These are phyloP conservation scores for Aphanomyces astaci DNA, from an alignment of 352 stramenopile genomes.

Conservation along the genomic window DNA sequence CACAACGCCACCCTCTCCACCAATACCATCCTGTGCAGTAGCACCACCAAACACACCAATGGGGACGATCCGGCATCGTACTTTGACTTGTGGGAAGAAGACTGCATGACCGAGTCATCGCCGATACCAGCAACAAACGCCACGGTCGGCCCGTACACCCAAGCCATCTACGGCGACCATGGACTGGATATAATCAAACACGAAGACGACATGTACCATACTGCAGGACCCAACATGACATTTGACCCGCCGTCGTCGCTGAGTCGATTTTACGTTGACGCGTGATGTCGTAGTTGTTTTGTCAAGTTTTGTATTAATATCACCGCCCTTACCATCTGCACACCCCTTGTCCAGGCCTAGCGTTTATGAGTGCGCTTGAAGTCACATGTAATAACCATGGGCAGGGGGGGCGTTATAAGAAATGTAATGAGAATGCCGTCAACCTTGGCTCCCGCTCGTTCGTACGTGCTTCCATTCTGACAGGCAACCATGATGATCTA, in stretches of 20 bases:
- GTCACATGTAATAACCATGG: too few species aligned
- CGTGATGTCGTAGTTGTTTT: not conserved
- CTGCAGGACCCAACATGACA: too few species aligned
- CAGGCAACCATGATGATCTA: too few species aligned
- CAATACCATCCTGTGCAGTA: too few species aligned
- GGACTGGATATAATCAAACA: not conserved
- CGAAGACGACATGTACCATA: slow-evolving; percentile 9
- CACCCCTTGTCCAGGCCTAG: too few species aligned
- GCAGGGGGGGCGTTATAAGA: too few species aligned
- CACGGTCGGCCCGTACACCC: not conserved
- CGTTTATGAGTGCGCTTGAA: too few species aligned
- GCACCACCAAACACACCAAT: not conserved
- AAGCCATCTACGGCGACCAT: not conserved
- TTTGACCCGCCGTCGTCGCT: not conserved
- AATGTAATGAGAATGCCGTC: too few species aligned
- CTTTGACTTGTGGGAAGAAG: slow-evolving; percentile 23
- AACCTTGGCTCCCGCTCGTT: too few species aligned
- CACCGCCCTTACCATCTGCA: not conserved
- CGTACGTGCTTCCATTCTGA: too few species aligned
- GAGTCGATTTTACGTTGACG: not conserved
- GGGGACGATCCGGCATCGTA: slow-evolving; percentile 1
- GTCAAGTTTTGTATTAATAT: slow-evolving; percentile 1
- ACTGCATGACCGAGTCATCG: not conserved
- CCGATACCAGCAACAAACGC: not conserved
- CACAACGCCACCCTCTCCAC: not conserved